Conservation (phyloP, 208 protist species). For the Crithidia mellificae region DNA sequence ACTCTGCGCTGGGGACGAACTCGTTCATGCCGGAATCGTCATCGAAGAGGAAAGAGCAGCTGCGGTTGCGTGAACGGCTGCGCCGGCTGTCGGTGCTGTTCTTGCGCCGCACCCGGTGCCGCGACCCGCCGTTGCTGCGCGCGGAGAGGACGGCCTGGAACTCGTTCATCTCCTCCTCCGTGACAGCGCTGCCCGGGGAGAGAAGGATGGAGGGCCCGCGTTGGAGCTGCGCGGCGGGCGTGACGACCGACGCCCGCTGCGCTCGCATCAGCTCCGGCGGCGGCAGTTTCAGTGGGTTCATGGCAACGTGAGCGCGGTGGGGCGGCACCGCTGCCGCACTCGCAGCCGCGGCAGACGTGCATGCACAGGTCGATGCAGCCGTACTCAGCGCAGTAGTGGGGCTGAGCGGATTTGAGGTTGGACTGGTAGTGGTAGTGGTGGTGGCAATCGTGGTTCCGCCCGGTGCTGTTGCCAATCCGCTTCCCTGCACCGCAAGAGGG, state of each 20-base stretch:
- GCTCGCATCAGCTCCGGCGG: background rate
- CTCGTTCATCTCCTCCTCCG: background rate
- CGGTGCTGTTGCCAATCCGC: no score
- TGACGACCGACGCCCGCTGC: background rate
- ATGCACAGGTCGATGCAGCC: no score
- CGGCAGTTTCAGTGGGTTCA: background rate
- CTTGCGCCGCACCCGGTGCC: background rate
- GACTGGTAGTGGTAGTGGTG: no score
- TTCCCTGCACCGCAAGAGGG: no score
- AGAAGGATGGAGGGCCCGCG: no score
- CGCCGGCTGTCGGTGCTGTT: constrained; percentile 1
- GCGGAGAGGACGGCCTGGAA: background rate
- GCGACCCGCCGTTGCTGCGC: background rate
- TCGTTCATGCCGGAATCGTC: background rate
- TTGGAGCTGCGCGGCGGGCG: background rate
- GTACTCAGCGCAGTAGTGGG: no score
- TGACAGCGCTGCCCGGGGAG: background rate
- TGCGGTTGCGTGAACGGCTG: constrained; percentile 8
- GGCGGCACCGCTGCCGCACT: no score
- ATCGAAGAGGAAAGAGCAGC: constrained; percentile 6
- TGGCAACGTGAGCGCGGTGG: background rate
- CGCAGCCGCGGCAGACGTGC: no score
- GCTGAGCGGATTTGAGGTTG: no score
- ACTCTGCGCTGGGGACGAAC: no score
- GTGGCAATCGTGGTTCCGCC: no score